Percentiles rank a stretch among this genome's conserved stretches.
These are phyloP conservation scores for Hypoxylon lienhwacheense DNA, from an alignment of 495 filamentous ascomycete genomes.

Conservation along the genomic window DNA sequence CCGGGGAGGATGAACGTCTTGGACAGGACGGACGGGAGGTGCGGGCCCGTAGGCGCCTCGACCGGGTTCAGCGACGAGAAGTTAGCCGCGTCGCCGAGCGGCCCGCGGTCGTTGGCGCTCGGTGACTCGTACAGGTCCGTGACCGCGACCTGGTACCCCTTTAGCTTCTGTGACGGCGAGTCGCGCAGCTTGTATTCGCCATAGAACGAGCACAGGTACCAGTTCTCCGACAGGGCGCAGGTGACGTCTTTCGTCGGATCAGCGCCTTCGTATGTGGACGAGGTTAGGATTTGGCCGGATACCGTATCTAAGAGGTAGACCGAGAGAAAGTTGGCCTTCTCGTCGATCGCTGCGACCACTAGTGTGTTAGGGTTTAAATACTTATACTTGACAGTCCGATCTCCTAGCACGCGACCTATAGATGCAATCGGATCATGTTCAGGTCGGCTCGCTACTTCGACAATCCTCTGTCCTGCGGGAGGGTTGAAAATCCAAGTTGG, in stretches of 20 bases:
- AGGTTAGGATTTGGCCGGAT: constrained; percentile 76
- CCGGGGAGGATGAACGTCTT: constrained; percentile 78
- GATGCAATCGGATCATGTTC: constrained; percentile 87
- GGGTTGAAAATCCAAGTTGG: constrained; percentile 77
- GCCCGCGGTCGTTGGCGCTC: constrained; percentile 80
- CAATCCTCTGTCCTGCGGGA: constrained; percentile 64
- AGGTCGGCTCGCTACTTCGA: constrained; percentile 66
- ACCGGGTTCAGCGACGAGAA: constrained; percentile 70
- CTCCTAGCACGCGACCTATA: constrained; percentile 88
- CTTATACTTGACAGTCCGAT: constrained; percentile 94
- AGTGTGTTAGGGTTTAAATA: constrained; percentile 89
- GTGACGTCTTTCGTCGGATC: constrained; percentile 75
- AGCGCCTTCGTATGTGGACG: constrained; percentile 68
- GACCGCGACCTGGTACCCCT: constrained; percentile 85
- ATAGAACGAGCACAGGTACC: constrained; percentile 90
- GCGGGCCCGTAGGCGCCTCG: constrained; percentile 43
- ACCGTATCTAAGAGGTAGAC: constrained; percentile 86
- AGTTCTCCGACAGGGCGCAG: constrained; percentile 86
- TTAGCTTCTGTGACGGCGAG: constrained; percentile 57
- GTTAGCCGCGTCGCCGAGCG: constrained; percentile 66
- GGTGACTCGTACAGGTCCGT: constrained; percentile 89
- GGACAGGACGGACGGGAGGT: constrained; percentile 69
- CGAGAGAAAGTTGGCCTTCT: constrained; percentile 57
- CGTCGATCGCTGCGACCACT: constrained; percentile 70
- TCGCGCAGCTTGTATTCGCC: constrained; percentile 57